Percentiles rank a stretch among this genome's conserved stretches.
Conservation (phyloP, 108 stramenopile species). For the Cylindrotheca closterium region DNA sequence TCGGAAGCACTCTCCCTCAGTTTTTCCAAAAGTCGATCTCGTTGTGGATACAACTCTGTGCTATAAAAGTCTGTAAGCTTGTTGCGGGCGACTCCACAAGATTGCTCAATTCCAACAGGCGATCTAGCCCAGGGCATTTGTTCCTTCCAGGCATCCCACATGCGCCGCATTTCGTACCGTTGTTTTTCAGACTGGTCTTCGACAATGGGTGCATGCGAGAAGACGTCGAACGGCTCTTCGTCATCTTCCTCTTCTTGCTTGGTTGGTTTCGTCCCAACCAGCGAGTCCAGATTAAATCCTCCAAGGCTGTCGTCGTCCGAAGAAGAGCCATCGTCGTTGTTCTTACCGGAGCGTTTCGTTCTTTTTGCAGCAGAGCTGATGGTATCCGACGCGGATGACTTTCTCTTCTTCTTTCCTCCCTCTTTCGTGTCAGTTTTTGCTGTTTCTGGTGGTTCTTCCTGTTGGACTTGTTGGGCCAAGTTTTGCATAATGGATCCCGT, state of each 20-base stretch:
- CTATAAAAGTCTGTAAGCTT: slow-evolving; percentile 35
- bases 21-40: slow-evolving; percentile 31
- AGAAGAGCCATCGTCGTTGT: slow-evolving; percentile 6
- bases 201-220: slow-evolving; percentile 29
- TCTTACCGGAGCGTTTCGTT: neutral
- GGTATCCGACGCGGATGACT: too few relatives aligned
- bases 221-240: slow-evolving; percentile 35
- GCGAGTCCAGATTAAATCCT: too few relatives aligned
- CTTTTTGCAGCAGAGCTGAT: too few relatives aligned
- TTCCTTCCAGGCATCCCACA: slow-evolving; percentile 62
- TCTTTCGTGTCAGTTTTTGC: neutral
- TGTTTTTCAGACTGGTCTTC: slow-evolving; percentile 26
- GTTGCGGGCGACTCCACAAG: slow-evolving; percentile 27
- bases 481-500: slow-evolving; percentile 53
- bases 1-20: slow-evolving; percentile 18
- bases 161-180: slow-evolving; percentile 42
- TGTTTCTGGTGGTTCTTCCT: neutral
- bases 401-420: neutral
- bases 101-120: slow-evolving; percentile 38
- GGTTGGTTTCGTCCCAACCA: neutral
- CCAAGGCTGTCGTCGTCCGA: neutral
- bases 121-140: slow-evolving; percentile 52
- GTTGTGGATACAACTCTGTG: slow-evolving; percentile 35
- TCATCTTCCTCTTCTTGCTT: slow-evolving; percentile 19
- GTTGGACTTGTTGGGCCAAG: slow-evolving; percentile 43